These are phyloP conservation scores for Talaromyces islandicus DNA, from an alignment of 2,329 filamentous ascomycete genomes.

Conservation along the genomic window DNA sequence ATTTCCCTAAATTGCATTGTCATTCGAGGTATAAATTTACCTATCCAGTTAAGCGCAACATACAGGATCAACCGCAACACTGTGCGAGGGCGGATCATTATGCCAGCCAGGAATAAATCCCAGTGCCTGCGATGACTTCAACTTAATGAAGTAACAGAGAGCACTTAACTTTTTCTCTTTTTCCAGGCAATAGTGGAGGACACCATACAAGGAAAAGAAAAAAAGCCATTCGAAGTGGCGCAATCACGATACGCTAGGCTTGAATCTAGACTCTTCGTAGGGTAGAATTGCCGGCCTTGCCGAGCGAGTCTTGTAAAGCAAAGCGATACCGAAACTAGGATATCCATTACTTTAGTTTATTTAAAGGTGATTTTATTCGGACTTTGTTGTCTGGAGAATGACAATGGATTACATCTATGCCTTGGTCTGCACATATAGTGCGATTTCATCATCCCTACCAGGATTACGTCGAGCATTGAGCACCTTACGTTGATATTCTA, in stretches of 20 bases:
- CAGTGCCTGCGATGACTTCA: background rate
- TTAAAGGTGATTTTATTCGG: too few species aligned
- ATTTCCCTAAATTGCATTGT: background rate
- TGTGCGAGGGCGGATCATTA: constrained; percentile 2
- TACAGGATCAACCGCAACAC: constrained; percentile 1
- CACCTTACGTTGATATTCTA: too few species aligned
- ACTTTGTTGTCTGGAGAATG: too few species aligned
- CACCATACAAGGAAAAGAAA: background rate
- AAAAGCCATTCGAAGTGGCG: background rate
- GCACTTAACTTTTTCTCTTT: background rate
- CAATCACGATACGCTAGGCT: background rate
- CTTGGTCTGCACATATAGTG: too few species aligned
- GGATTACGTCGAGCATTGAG: too few species aligned
- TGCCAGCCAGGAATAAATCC: background rate
- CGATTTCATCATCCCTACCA: too few species aligned
- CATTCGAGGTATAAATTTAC: background rate
- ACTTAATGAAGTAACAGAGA: background rate
- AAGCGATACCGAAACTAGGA: too few species aligned
- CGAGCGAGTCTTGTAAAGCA: background rate
- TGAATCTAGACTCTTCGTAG: too few species aligned
- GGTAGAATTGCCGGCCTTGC: background rate
- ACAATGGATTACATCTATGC: too few species aligned
- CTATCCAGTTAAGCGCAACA: background rate
- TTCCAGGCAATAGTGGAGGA: background rate
- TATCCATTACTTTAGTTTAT: too few species aligned